A percentile compares a stretch with the other conserved stretches of the same genome.
Evolutionary conservation across 805 yeast genomes (phyloP).

Genomic region (Saccharomycopsis amapae): DNA sequence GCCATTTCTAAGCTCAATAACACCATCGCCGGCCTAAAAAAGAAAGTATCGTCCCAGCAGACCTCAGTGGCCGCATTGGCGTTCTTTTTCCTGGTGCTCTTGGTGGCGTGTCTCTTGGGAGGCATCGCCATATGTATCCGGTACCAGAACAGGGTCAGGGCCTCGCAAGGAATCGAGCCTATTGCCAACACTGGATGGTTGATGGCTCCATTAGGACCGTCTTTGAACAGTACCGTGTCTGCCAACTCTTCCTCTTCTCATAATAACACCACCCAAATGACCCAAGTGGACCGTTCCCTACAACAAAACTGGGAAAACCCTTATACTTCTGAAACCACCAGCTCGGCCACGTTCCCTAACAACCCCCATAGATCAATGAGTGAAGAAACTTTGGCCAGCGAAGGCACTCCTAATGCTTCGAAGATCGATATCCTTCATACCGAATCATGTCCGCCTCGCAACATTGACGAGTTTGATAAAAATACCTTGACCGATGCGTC

Average conservation of each 20-base stretch:
- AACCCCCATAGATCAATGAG: no score
- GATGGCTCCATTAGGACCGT: conserved; percentile 17
- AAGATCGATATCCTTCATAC: background rate
- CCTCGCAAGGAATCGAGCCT: conserved; percentile 3
- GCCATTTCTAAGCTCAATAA: conserved; percentile 6
- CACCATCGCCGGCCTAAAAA: conserved; percentile 1
- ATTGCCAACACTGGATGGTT: conserved; percentile 12
- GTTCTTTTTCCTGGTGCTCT: conserved; percentile 5
- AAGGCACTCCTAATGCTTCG: no score
- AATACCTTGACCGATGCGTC: background rate
- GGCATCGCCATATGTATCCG: background rate
- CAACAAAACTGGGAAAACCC: no score
- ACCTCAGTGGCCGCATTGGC: conserved; percentile 6
- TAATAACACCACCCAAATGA: background rate
- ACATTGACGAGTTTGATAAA: background rate
- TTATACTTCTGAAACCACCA: no score
- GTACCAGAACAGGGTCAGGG: conserved; percentile 9
- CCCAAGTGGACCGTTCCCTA: no score
- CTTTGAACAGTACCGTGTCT: background rate
- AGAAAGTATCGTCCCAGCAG: background rate
- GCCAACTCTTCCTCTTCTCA: no score
- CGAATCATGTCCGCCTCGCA: background rate
- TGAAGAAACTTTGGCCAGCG: no score
- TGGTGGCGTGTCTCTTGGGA: background rate
- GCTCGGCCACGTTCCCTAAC: no score